These are phyloP conservation scores for Trypanosoma rangeli DNA, from an alignment of 208 protist species.

Conservation along the genomic window DNA sequence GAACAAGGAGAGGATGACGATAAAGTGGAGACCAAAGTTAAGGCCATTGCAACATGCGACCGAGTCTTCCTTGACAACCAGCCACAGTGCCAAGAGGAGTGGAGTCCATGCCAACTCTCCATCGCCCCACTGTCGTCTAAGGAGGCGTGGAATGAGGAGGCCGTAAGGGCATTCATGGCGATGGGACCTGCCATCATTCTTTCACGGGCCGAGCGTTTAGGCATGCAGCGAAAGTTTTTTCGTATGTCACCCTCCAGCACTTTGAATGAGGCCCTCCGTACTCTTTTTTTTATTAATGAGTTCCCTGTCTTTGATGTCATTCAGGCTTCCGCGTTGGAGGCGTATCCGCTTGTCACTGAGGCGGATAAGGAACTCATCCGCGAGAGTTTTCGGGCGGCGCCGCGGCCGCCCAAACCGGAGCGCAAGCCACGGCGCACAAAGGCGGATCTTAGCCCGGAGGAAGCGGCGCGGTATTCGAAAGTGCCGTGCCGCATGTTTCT, in stretches of 20 bases:
- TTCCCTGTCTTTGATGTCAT: conserved; percentile 83
- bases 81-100: conserved; percentile 7
- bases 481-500: conserved; percentile 79
- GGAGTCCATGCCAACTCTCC: conserved; percentile 14
- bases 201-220: conserved; percentile 68
- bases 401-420: conserved; percentile 32
- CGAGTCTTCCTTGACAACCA: conserved; percentile 10
- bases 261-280: conserved; percentile 73
- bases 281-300: conserved; percentile 86
- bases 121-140: conserved; percentile 28
- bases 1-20: neutral
- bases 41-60: neutral
- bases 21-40: neutral
- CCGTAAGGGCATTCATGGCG: conserved; percentile 38
- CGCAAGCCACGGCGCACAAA: conserved; percentile 34
- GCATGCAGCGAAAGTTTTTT: conserved; percentile 63
- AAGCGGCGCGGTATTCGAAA: conserved; percentile 36
- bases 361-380: conserved; percentile 73
- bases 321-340: conserved; percentile 30
- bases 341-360: conserved; percentile 66
- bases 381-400: conserved; percentile 55
- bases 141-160: conserved; percentile 22
- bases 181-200: conserved; percentile 51
- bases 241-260: conserved; percentile 48
- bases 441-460: conserved; percentile 45